Evolutionary conservation across 345 rosid species (phyloP), one percentile per base, ranked within the genome.

Genomic region (Noccaea bulbosa): DNA sequence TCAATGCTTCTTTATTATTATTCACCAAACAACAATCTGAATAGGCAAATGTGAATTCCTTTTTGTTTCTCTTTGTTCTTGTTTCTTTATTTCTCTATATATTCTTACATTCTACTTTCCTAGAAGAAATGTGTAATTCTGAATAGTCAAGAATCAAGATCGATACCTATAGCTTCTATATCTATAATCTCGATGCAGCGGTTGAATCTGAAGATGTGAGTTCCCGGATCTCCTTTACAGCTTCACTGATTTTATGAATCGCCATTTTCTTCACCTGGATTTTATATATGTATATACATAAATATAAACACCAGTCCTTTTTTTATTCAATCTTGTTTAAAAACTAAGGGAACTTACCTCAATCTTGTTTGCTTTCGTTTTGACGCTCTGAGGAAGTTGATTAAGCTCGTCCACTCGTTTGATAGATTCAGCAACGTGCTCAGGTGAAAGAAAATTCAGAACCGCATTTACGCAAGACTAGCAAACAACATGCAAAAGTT

Each of bases 381-480:
- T 81, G 70, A 89, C 87, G 62, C 79, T 70, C 43, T 75, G 81
- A n/a, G 96, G 98, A 70, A 91, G 90, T 52, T 83, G 76, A 63
- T 85, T 89, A 27, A 89, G 81, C 70, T 89, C 99, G 57, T 83
- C 84, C 54, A 71, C 76, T 85, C 89, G 70, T 62, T 80, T 80
- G 49, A 84, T 83, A 78, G 90, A 85, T 59, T 87, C 85, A 0
- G 80, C 54, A 32, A 84, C 88, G 50, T 86, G 93, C 79, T 94
- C 98, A 30, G 92, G 93, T 3, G 99, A 94, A 70, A 92, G 78
- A 44, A 94, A 94, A 74, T 88, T 93, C 87, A 88, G 65, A 53
- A 89, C 89, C 77, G 87, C 92, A 62, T 85, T 89, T 56, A 92
- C 98, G 15, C 99, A 89, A 54, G 99, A 91, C 99, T 91, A 81